Evolutionary conservation across 768 basidiomycete genomes (phyloP).

Genomic region (Rhodosporidiobolus odoratus): DNA sequence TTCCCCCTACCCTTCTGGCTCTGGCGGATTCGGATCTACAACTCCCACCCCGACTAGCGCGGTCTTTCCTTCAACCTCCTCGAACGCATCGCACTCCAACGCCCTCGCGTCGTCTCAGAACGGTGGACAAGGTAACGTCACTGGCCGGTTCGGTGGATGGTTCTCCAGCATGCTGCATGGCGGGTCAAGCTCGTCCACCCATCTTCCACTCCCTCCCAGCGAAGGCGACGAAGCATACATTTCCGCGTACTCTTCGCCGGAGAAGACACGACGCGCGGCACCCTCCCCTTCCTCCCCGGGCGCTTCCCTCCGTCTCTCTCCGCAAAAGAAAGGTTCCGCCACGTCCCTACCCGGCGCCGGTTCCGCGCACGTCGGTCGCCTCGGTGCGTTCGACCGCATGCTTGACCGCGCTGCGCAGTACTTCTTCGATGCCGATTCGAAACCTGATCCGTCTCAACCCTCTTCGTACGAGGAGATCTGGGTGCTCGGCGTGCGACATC

Average conservation of each 20-base stretch:
- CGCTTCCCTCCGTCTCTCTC: not conserved
- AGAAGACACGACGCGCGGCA: not conserved
- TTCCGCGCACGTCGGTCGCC: not conserved
- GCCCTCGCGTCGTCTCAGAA: not conserved
- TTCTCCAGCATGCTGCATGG: slow-evolving; percentile 32
- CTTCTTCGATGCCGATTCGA: slow-evolving; percentile 82
- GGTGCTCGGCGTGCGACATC: slow-evolving; percentile 77
- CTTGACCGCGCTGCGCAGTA: slow-evolving; percentile 78
- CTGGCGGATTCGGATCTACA: not conserved
- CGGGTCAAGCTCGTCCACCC: slow-evolving; percentile 4
- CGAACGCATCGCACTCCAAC: not conserved
- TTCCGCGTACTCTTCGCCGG: not conserved
- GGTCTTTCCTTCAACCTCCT: not conserved
- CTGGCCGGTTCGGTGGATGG: slow-evolving; percentile 34
- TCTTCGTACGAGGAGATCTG: slow-evolving; percentile 83
- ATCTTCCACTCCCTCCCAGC: slow-evolving; percentile 1
- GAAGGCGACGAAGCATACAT: not conserved
- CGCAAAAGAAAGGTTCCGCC: not conserved
- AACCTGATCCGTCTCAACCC: slow-evolving; percentile 72
- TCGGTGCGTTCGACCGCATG: slow-evolving; percentile 58
- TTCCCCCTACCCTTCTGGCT: too few relatives aligned
- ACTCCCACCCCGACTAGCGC: not conserved
- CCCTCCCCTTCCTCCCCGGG: not conserved
- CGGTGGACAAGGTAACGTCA: not conserved
- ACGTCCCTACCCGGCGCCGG: not conserved